Conservation (phyloP, 495 filamentous ascomycete genomes). For the Aspergillus incahuasiensis region DNA sequence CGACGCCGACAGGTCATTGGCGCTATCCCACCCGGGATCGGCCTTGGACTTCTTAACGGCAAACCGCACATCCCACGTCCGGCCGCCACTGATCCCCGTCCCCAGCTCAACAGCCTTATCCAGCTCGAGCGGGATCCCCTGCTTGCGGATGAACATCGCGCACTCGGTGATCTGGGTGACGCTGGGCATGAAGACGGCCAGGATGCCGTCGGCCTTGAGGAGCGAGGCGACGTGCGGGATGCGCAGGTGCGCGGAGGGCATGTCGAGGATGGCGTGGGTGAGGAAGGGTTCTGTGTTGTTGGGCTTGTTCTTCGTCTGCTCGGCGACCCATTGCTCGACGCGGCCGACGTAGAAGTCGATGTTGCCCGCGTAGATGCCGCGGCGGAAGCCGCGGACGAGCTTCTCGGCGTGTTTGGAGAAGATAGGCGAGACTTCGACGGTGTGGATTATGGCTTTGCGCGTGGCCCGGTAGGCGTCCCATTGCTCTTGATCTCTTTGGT, state of each 20-base stretch:
- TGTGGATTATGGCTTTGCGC: constrained; percentile 65
- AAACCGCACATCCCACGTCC: constrained; percentile 62
- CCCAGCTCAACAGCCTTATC: constrained; percentile 66
- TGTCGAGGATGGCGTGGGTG: constrained; percentile 62
- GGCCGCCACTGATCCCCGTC: constrained; percentile 47
- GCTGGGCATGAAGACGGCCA: constrained; percentile 69
- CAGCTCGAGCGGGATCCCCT: constrained; percentile 51
- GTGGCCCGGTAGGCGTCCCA: constrained; percentile 44
- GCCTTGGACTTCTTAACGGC: constrained; percentile 43
- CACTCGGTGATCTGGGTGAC: constrained; percentile 69
- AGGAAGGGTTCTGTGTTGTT: constrained; percentile 50
- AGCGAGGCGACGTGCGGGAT: constrained; percentile 53
- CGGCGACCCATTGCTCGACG: constrained; percentile 56
- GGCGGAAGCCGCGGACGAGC: constrained; percentile 59
- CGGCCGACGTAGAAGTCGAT: constrained; percentile 69
- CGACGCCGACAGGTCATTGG: neutral
- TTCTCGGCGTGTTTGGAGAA: constrained; percentile 57
- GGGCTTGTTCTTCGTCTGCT: constrained; percentile 36
- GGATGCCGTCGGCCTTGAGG: constrained; percentile 55
- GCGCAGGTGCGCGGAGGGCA: constrained; percentile 57
- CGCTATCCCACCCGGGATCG: constrained; percentile 27
- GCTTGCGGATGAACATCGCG: constrained; percentile 41
- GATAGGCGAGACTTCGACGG: constrained; percentile 56
- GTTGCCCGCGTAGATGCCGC: constrained; percentile 61
- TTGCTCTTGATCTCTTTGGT: constrained; percentile 20